Evolutionary conservation across 495 filamentous ascomycete species (phyloP), one percentile per base, ranked within the genome.

Genomic region (Chaetomium tenue): DNA sequence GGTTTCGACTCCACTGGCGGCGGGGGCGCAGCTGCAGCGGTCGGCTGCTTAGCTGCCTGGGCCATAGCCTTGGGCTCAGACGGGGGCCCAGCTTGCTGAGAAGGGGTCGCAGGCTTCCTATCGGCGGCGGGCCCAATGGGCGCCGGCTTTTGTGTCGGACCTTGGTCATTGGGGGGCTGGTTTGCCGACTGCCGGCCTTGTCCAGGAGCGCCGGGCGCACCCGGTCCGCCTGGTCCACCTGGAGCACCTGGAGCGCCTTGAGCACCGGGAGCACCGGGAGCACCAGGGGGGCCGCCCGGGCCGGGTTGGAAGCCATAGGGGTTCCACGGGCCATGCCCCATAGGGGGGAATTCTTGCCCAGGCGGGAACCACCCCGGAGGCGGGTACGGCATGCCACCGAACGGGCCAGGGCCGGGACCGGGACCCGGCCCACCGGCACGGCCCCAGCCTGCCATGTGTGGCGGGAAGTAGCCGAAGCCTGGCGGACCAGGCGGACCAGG

Each of bases 321-420:
- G 63, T 75, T 78, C 82, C 80, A 83, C 50, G 87, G 89, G 58
- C 85, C 87, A 23, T 86, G 78, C 20, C 77, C 81, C 67, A 78
- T 77, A 47, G 80, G 84, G n/a, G 82, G 84, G 70, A 92, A 96
- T 11, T 87, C 88, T 74, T 92, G 91, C n/a, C 86, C 88, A 13
- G 90, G 89, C 71, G 87, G 88, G 75, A 86, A 92, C 91, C 91
- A 96, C 53, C 86, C 88, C 22, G 87, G 89, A 58, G 84, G 87
- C 13, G 86, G 77, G 40, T 81, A 82, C 9, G 75, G 77, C 75
- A 81, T 78, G 28, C 69, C 72, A 48, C 75, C 76, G 40, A 81
- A 81, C n/a, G 70, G 75, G 59, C 75, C 71, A 28, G 77, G 77
- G 20, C 68, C 73, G 12, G 77, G 75, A 50, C 56, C 72, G 30